Base-by-base conservation (phyloP, 768 basidiomycete genomes). In the Boletales sp. region DNA sequence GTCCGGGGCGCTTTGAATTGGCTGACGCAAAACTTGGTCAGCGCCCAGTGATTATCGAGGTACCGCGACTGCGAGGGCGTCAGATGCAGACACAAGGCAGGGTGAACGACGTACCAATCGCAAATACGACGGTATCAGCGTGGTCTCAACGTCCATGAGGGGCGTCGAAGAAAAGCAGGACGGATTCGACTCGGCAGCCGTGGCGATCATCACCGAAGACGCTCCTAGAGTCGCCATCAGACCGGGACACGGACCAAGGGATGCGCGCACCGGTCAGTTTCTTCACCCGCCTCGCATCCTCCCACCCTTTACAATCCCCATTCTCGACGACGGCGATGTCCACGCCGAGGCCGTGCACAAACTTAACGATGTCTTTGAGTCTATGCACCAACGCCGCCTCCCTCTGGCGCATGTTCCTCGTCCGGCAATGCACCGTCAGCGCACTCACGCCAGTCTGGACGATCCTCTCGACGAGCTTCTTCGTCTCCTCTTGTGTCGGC, bases 341-440 rank as follows among this genome's bases (percentile, higher is more conserved):
- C 57, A 77, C 80, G 3, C 86, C 85, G 73, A 86, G 76, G 3
- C 74, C 71, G 49, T 82, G 79, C 7, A 95, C 93, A 59, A 89
- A 87, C 9, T 92, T 80, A 18, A 94, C 92, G 51, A 99, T 88
- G 59, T 93, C 92, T 42, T 74, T 72, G 62, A 99, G 67, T 45
- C 94, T 77, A 40, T 84, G 80, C 48, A 91, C 83, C 41, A 88
- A 66, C 1, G 97, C 97, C 24, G 70, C 73, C 55, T 97, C 92
- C 48, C 78, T 74, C 43, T 84, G 83, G 34, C 97, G 78, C 95
- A 97, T 97, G 54, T 83, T 87, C 64, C 87, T 76, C 51, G 95
- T 98, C 45, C 97, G 81, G 62, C 97, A 98, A 61, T 98, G 97
- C 2, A 99, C 87, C 5, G 95, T 99, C 60, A 99, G 71, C 27